A percentile compares a stretch with the other conserved stretches of the same genome.
phyloP scores from a whole-genome alignment of 768 basidiomycete species.

The Suillus paluster region DNA sequence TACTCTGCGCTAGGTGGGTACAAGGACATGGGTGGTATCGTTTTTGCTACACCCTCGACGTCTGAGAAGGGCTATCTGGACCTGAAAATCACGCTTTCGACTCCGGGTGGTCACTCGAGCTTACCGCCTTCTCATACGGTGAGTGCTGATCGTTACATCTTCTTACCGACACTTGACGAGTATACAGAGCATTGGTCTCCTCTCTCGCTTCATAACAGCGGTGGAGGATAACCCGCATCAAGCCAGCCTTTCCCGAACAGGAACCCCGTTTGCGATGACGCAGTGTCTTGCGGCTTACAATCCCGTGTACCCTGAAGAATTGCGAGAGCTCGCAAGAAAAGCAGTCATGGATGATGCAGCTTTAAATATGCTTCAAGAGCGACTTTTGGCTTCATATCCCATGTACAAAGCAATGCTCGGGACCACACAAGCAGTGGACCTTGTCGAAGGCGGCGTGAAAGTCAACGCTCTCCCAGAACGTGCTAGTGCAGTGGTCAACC shows the following conservation, averaged over 20 bases:
- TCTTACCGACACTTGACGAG: background rate
- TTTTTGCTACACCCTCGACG: conserved; percentile 62
- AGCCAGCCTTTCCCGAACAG: conserved; percentile 45
- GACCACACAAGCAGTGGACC: conserved; percentile 77
- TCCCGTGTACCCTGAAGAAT: conserved; percentile 47
- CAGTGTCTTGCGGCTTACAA: conserved; percentile 69
- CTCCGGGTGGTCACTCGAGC: conserved; percentile 81
- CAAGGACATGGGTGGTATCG: conserved; percentile 9
- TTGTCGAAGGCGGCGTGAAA: conserved; percentile 67
- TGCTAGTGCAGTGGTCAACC: conserved; percentile 67
- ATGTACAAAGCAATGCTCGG: conserved; percentile 50
- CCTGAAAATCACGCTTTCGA: conserved; percentile 60
- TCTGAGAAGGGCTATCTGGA: conserved; percentile 75
- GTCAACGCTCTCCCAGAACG: conserved; percentile 77
- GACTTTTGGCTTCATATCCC: conserved; percentile 21
- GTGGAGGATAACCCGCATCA: conserved; percentile 66
- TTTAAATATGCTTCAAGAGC: conserved; percentile 52
- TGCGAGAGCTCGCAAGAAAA: conserved; percentile 50
- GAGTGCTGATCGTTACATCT: conserved; percentile 18
- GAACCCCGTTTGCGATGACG: conserved; percentile 28
- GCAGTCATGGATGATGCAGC: conserved; percentile 53
- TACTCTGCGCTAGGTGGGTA: background rate
- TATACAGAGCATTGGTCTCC: conserved; percentile 71
- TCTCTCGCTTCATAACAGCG: conserved; percentile 64
- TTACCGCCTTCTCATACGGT: conserved; percentile 81